Evolutionary conservation across 768 basidiomycete genomes (phyloP), one percentile per base, ranked within the genome.

Genomic region (Leucogyrophana mollusca): DNA sequence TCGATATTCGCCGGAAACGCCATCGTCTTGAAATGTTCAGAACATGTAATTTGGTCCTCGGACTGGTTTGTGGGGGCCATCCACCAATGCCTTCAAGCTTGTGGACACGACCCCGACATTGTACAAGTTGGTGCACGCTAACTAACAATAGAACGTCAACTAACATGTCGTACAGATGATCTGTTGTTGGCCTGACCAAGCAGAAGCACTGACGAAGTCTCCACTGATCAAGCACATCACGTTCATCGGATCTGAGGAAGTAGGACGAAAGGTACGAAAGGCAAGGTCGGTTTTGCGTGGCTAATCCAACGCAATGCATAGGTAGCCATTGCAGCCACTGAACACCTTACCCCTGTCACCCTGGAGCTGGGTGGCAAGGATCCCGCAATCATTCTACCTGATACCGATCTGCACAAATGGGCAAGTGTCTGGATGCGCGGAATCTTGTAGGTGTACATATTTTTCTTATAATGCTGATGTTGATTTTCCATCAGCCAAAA

Each of bases 321-420:
- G 83, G 81, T 98, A 50, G 92, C 93, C 0, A 55, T 73, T 16
- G 90, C 87, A 40, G 95, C 94, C 13, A 87, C 92, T 0, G 81
- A 85, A 51, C 78, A 94, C 58, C 77, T 96, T 35, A 94, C 89
- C 1, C 95, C 95, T 0, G 88, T 96, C 0, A 91, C 90, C 0
- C 79, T 99, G 18, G 95, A 98, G 66, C 78, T 99, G 1, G 95
- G 95, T 24, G 91, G 93, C 25, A 95, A 98, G 64, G 95, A 99
- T 61, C 92, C 94, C 1, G 87, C 88, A 2, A 79, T 99, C 56
- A 80, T 99, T 48, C 77, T 98, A 22, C 90, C 91, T 5, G 80
- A 78, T 22, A 93, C 94, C 8, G 83, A 97, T 56, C 68, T 96
- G 18, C 69, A 87, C 34, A 83, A 80, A 62, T 94, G 88, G 78